Base-by-base conservation (phyloP, 495 filamentous ascomycete genomes). In the Niebla homalea region DNA sequence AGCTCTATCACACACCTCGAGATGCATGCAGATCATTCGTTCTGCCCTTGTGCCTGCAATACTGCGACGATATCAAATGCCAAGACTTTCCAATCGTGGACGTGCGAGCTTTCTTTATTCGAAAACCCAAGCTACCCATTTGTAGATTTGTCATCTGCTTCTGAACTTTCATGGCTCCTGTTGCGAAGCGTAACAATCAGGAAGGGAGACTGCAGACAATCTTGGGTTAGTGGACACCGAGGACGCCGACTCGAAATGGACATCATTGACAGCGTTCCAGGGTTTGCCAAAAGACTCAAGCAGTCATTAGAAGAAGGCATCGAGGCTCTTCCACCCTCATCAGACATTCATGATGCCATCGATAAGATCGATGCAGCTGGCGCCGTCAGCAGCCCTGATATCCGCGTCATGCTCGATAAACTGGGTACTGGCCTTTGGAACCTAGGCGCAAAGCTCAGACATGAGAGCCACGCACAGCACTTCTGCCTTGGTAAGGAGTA, bases 341-440 rank as follows among this genome's bases (percentile, higher is more conserved):
- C 29, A 15, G 47, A 48, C 10, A 40, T 61, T 16, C 25, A 23
- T 35, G 46, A 32, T 4, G 22, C 52, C 19, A 47, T 61, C 43
- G 53, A 58, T 16, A 43, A 46, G 10, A 26, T 50, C 22, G 21
- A 23, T 26, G 32, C 53, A 1, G 45, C 45, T 25, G 38, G 23
- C 15, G 35, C 39, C 25, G 39, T 50, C 10, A 18, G 23, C 41
- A 38, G 46, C 42, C 42, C 49, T 29, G 39, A 43, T 26, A 52
- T 26, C 32, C 42, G 39, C 16, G 36, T 21, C 18, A 74, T 77
- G 35, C 64, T 81, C n/a, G 79, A 83, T 43, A 55, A 46, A 20
- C 53, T 63, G 11, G 82, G 75, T 2, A 75, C 70, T 6, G 65
- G 65, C 26, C 61, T 88, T 20, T 89, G 84, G 84, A 89, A 90